A percentile compares a stretch with the other conserved stretches of the same genome.
Conservation (phyloP, 495 filamentous ascomycete genomes). For the Xylaria flabelliformis region DNA sequence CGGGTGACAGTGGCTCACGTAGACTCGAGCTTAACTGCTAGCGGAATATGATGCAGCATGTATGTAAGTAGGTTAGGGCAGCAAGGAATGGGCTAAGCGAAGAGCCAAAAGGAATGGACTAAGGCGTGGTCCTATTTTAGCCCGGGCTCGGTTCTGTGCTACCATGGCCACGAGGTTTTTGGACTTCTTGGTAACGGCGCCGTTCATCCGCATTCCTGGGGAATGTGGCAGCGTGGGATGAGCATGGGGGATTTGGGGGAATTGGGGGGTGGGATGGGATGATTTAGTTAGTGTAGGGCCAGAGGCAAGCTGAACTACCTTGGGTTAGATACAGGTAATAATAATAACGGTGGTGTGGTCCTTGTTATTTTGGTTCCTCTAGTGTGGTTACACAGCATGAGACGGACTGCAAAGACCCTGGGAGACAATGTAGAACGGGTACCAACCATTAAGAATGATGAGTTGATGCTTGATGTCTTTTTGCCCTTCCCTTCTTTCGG, state of each 20-base stretch:
- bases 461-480: conserved; percentile 4
- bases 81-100: conserved; percentile 11
- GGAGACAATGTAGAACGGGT: conserved; percentile 5
- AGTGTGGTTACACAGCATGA: conserved; percentile 33
- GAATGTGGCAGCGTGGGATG: background rate
- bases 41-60: background rate
- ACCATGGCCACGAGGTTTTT: conserved; percentile 13
- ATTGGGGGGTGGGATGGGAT: background rate
- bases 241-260: conserved; percentile 8
- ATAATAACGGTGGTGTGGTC: conserved; percentile 5
- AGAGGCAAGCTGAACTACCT: background rate
- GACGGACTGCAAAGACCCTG: conserved; percentile 5
- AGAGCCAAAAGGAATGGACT: background rate
- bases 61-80: conserved; percentile 6
- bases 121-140: conserved; percentile 21
- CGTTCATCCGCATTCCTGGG: conserved; percentile 12
- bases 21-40: background rate
- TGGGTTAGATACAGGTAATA: conserved; percentile 12
- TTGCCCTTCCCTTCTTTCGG: background rate
- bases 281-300: background rate
- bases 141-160: conserved; percentile 11
- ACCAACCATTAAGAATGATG: background rate
- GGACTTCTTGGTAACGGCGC: background rate
- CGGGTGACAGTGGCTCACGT: background rate
- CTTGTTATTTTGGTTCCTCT: conserved; percentile 25